phyloP scores from a whole-genome alignment of 2,329 filamentous ascomycete genomes.

The Juglanconis oblonga region DNA sequence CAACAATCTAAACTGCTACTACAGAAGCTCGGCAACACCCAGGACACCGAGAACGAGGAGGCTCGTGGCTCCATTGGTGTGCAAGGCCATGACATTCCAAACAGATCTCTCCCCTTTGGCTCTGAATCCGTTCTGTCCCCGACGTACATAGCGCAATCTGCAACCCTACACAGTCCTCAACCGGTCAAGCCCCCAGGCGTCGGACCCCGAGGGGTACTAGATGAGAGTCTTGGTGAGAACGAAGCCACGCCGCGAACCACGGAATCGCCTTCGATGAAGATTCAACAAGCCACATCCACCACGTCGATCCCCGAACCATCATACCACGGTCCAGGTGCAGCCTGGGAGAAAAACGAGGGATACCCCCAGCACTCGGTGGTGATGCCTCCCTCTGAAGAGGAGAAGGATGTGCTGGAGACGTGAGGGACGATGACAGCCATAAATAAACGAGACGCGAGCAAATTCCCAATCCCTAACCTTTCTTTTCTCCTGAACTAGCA shows the following conservation, averaged over 20 bases:
- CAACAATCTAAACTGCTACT: constrained; percentile 63
- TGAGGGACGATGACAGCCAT: constrained; percentile 21
- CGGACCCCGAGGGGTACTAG: constrained; percentile 23
- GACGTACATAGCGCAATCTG: constrained; percentile 40
- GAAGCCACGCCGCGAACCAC: constrained; percentile 15
- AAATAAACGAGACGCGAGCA: not conserved
- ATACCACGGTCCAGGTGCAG: constrained; percentile 47
- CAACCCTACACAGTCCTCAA: constrained; percentile 35
- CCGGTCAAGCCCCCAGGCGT: constrained; percentile 29
- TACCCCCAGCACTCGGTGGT: constrained; percentile 35
- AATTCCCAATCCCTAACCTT: not conserved
- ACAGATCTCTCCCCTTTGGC: constrained; percentile 49
- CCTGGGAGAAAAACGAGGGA: constrained; percentile 51
- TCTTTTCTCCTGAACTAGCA: not conserved
- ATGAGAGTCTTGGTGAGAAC: constrained; percentile 15
- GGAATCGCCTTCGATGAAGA: not conserved
- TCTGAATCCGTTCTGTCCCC: constrained; percentile 46
- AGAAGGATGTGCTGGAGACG: constrained; percentile 39
- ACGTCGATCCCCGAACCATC: constrained; percentile 34
- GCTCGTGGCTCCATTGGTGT: not conserved
- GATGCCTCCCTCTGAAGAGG: constrained; percentile 37
- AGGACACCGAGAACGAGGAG: constrained; percentile 20
- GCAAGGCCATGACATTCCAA: constrained; percentile 38
- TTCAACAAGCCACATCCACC: not conserved
- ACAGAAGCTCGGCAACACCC: constrained; percentile 43